These are phyloP conservation scores for Globisporangium abappressorium DNA, from an alignment of 352 stramenopile species.

Conservation along the genomic window DNA sequence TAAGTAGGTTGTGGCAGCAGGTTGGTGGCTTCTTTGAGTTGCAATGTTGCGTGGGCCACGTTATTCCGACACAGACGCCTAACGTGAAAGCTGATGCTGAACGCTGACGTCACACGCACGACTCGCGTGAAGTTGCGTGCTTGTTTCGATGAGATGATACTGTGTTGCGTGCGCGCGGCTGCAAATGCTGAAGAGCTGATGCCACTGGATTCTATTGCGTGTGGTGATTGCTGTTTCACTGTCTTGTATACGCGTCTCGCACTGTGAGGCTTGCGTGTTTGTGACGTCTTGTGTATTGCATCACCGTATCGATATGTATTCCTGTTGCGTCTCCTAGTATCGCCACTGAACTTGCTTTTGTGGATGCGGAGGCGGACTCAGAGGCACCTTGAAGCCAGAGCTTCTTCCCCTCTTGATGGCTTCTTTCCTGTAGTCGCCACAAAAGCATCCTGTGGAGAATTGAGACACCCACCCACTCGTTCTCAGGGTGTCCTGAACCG, in stretches of 20 bases:
- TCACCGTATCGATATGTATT: too few relatives aligned
- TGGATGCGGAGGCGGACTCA: neutral
- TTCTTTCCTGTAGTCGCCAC: neutral
- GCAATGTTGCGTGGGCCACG: neutral
- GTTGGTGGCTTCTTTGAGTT: neutral
- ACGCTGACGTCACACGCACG: neutral
- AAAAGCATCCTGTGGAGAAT: neutral
- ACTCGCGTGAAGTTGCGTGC: neutral
- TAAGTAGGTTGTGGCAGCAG: too few relatives aligned
- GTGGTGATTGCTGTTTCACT: neutral
- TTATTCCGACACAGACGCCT: too few relatives aligned
- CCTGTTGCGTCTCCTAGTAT: neutral
- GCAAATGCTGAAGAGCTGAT: too few relatives aligned
- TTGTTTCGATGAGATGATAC: neutral
- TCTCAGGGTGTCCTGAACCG: neutral
- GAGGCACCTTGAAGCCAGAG: neutral
- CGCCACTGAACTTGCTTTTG: neutral
- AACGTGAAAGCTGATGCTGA: neutral
- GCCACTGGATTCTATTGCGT: too few relatives aligned
- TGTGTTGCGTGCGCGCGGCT: neutral
- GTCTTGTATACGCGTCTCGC: neutral
- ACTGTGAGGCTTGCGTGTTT: neutral
- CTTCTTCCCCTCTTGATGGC: neutral
- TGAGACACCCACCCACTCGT: neutral
- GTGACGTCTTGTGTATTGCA: too few relatives aligned